phyloP scores from a whole-genome alignment of 257 asterid genomes.

The Solanum appendiculatum region DNA sequence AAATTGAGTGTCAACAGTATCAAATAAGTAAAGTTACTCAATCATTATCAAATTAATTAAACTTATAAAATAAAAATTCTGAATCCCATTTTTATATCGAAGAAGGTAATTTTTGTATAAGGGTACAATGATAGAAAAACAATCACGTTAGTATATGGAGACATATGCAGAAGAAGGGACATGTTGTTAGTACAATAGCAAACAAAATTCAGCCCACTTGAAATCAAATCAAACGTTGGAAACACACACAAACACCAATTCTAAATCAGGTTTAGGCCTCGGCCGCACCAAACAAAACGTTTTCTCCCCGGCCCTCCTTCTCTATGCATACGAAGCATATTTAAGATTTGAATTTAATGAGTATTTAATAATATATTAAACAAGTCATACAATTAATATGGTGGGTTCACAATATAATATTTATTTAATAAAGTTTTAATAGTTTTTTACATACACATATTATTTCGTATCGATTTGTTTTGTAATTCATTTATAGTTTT shows the following conservation, averaged over 20 bases:
- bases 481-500: neutral
- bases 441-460: neutral
- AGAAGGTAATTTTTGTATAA: neutral
- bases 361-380: neutral
- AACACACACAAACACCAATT: constrained; percentile 1
- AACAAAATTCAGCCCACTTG: constrained; percentile 29
- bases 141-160: constrained; percentile 52
- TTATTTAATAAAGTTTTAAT: neutral
- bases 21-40: neutral
- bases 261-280: neutral
- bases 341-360: neutral
- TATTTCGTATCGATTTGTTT: neutral
- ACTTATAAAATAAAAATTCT: neutral
- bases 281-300: neutral
- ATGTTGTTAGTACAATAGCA: constrained; percentile 39
- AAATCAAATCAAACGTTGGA: constrained; percentile 18
- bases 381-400: neutral
- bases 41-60: neutral
- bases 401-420: neutral
- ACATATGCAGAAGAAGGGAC: constrained; percentile 54
- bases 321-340: neutral
- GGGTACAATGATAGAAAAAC: neutral
- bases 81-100: neutral
- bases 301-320: neutral
- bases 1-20: too few species aligned